phyloP scores from a whole-genome alignment of 1,139 yeast species.

The Yamadazyma triangularis region DNA sequence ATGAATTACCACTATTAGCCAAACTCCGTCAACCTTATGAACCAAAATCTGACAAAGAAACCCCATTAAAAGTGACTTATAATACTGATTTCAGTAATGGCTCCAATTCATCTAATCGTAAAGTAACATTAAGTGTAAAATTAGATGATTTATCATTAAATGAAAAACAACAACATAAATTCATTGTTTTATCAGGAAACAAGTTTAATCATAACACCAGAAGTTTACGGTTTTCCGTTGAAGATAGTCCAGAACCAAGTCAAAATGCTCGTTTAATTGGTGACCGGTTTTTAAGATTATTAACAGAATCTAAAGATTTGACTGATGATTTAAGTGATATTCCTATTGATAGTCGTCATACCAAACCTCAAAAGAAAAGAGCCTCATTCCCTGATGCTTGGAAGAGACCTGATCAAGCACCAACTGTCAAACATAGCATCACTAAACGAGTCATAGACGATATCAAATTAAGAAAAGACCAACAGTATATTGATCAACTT shows the following conservation, averaged over 20 bases:
- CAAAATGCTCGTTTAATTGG: slow-evolving; percentile 80
- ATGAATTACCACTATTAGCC: slow-evolving; percentile 81
- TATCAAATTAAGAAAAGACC: slow-evolving; percentile 31
- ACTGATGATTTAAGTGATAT: slow-evolving; percentile 67
- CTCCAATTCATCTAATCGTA: slow-evolving; percentile 61
- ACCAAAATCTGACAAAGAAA: slow-evolving; percentile 38
- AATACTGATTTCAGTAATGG: slow-evolving; percentile 71
- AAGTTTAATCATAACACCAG: slow-evolving; percentile 66
- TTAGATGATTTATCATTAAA: slow-evolving; percentile 52
- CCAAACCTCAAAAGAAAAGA: slow-evolving; percentile 40
- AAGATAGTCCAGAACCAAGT: slow-evolving; percentile 67
- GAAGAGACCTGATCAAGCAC: slow-evolving; percentile 75
- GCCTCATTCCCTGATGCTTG: slow-evolving; percentile 73
- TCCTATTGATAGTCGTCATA: slow-evolving; percentile 79
- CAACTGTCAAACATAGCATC: slow-evolving; percentile 31
- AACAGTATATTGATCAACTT: slow-evolving; percentile 21
- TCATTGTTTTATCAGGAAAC: slow-evolving; percentile 73
- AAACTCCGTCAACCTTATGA: slow-evolving; percentile 65
- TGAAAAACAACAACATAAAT: slow-evolving; percentile 60
- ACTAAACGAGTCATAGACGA: slow-evolving; percentile 31
- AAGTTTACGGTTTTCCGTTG: slow-evolving; percentile 56
- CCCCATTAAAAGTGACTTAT: slow-evolving; percentile 66
- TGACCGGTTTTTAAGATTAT: slow-evolving; percentile 55
- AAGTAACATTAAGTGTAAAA: slow-evolving; percentile 58
- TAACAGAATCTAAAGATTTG: slow-evolving; percentile 62